Evolutionary conservation across 108 stramenopile genomes (phyloP).

Genomic region (Nannochloropsis gaditana): DNA sequence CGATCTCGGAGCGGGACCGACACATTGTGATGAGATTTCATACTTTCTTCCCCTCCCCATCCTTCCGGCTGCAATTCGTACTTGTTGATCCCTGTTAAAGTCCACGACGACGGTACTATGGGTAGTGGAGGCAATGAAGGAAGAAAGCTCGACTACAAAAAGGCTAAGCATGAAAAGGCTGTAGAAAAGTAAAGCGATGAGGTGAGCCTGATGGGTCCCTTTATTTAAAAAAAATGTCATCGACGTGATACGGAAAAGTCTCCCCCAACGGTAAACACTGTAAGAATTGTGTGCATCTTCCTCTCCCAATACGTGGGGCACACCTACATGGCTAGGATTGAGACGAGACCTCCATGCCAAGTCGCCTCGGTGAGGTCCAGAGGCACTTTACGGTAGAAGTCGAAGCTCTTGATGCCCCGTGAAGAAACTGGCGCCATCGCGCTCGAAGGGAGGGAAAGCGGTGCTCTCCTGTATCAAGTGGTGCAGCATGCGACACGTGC

Average conservation of each 20-base stretch:
- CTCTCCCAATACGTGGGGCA: background rate
- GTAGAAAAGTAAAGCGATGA: background rate
- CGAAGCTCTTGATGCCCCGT: conserved; percentile 38
- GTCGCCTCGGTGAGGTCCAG: conserved; percentile 53
- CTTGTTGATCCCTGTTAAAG: background rate
- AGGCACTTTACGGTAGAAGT: conserved; percentile 55
- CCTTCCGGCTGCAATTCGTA: background rate
- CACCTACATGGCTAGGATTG: conserved; percentile 46
- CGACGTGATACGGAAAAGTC: background rate
- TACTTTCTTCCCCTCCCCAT: background rate
- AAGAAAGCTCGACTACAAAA: background rate
- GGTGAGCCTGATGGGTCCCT: background rate
- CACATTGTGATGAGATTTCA: background rate
- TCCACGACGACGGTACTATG: conserved; percentile 18
- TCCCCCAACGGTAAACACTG: background rate
- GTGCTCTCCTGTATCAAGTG: too few relatives aligned
- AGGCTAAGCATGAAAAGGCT: conserved; percentile 24
- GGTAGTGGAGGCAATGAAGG: background rate
- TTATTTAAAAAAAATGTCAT: background rate
- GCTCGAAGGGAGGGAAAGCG: background rate
- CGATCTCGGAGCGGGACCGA: background rate
- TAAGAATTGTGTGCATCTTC: background rate
- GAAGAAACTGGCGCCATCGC: conserved; percentile 1
- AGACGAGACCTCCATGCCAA: conserved; percentile 47
- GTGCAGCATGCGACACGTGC: too few relatives aligned